A percentile compares a stretch with the other conserved stretches of the same genome.
phyloP scores from a whole-genome alignment of 2,329 filamentous ascomycete genomes.

The Calycina marina region DNA sequence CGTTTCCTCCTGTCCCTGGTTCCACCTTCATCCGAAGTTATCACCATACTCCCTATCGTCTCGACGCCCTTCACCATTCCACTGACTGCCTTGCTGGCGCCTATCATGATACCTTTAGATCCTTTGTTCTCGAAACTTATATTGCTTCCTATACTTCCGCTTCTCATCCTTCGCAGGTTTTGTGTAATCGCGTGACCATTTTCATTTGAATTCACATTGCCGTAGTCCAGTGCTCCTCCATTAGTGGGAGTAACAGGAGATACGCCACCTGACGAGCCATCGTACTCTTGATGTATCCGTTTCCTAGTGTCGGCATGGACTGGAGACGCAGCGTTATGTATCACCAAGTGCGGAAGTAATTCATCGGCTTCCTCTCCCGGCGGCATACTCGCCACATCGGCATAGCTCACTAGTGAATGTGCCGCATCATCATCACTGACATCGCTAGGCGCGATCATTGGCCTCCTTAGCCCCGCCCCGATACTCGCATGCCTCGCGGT shows the following conservation, averaged over 20 bases:
- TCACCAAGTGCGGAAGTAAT: not conserved
- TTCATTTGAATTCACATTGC: conserved; percentile 10
- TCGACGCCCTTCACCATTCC: conserved; percentile 10
- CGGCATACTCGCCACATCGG: conserved; percentile 5
- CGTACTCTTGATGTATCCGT: conserved; percentile 8
- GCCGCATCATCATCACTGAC: conserved; percentile 13
- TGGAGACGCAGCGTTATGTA: conserved; percentile 1
- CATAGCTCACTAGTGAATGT: conserved; percentile 9
- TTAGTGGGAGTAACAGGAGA: conserved; percentile 9
- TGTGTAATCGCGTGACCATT: conserved; percentile 6
- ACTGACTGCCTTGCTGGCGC: conserved; percentile 15
- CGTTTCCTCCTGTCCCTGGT: conserved; percentile 2
- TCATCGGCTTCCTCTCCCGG: conserved; percentile 7
- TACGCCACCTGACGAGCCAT: conserved; percentile 12
- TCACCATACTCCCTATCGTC: conserved; percentile 9
- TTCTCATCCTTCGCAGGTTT: conserved; percentile 7
- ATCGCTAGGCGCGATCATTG: conserved; percentile 7
- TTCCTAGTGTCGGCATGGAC: conserved; percentile 9
- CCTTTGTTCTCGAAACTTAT: conserved; percentile 15
- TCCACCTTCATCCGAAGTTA: conserved; percentile 8
- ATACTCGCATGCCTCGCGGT: conserved; percentile 17
- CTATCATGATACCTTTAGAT: conserved; percentile 15
- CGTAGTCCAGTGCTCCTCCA: conserved; percentile 2
- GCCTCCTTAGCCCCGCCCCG: conserved; percentile 7
- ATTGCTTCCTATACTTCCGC: conserved; percentile 16